Evolutionary conservation across 2,329 filamentous ascomycete genomes (phyloP).

Genomic region (Venturia nashicola): DNA sequence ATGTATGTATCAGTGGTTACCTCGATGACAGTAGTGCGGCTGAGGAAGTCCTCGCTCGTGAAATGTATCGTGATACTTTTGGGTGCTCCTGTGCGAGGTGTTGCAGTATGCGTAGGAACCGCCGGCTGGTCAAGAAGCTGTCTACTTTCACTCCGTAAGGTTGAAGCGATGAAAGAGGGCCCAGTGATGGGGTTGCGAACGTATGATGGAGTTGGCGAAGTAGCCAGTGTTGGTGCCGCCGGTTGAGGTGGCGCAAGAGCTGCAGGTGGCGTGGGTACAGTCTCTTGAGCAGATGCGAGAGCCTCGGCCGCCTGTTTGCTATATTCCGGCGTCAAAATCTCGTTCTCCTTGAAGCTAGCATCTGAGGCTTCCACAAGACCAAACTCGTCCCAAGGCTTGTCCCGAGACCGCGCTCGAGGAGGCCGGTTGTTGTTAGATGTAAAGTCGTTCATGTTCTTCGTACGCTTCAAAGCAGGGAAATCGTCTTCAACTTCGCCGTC

Average conservation of each 20-base stretch:
- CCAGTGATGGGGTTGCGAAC: conserved; percentile 39
- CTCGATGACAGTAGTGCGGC: conserved; percentile 57
- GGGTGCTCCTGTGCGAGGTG: conserved; percentile 52
- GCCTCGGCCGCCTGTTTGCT: conserved; percentile 36
- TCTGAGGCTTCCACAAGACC: conserved; percentile 62
- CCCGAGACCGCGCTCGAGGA: conserved; percentile 52
- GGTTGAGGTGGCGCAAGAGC: conserved; percentile 15
- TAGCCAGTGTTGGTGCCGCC: conserved; percentile 15
- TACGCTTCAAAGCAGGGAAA: conserved; percentile 66
- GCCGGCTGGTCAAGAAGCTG: conserved; percentile 29
- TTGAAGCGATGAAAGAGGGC: conserved; percentile 33
- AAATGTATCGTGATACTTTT: conserved; percentile 64
- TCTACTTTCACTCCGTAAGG: conserved; percentile 32
- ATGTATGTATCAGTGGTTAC: conserved; percentile 76
- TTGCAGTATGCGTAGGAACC: conserved; percentile 29
- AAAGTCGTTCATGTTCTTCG: conserved; percentile 62
- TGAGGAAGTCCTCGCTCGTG: conserved; percentile 56
- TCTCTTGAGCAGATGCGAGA: conserved; percentile 14
- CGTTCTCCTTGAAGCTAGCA: conserved; percentile 57
- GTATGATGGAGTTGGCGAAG: conserved; percentile 13
- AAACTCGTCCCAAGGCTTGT: conserved; percentile 73
- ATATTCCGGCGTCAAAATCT: conserved; percentile 54
- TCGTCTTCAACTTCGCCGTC: conserved; percentile 78
- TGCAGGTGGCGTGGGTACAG: conserved; percentile 18
- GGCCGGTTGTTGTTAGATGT: conserved; percentile 66